These are phyloP conservation scores for Hordeum vulgare DNA, from an alignment of 176 grass and related monocot genomes.

Conservation along the genomic window MorexV3_pseudomolecules_assembly NC_058520.1:509305470-509305969, in stretches of 20 bases:
- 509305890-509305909: no score
- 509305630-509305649: not conserved
- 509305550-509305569: conserved; percentile 3
- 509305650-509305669: not conserved
- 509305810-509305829: no score
- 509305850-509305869: no score
- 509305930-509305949: no score
- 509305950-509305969: no score
- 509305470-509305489: conserved; percentile 8
- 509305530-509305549: not conserved
- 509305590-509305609: conserved; percentile 25
- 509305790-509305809: no score
- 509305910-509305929: no score
- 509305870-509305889: no score
- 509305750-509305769: no score
- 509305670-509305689: not conserved
- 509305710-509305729: not conserved
- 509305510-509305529: conserved; percentile 15
- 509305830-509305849: no score
- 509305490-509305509: conserved; percentile 16
- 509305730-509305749: not conserved
- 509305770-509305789: no score
- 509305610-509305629: conserved; percentile 44
- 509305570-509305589: not conserved
- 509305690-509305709: no score